phyloP scores from a whole-genome alignment of 1,284 basidiomycete genomes.

The Tremellales sp. region DNA sequence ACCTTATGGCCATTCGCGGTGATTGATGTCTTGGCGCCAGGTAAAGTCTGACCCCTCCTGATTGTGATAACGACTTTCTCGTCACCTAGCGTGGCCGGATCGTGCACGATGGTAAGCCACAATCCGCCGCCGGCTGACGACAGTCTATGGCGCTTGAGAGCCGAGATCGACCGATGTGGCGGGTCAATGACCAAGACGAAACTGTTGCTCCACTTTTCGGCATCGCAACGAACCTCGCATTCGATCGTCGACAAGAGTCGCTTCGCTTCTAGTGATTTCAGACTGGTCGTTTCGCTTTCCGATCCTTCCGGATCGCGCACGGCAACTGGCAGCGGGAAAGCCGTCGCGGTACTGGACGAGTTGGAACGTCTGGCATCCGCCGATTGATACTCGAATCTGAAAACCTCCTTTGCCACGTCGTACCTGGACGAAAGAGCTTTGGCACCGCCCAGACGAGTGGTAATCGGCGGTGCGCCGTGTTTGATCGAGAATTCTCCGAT shows the following conservation, averaged over 20 bases:
- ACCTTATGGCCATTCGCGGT: slow-evolving; percentile 86
- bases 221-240: slow-evolving; percentile 89
- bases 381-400: slow-evolving; percentile 80
- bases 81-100: slow-evolving; percentile 67
- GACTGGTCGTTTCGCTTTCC: slow-evolving; percentile 17
- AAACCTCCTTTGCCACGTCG: slow-evolving; percentile 78
- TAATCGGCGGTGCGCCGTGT: slow-evolving; percentile 84
- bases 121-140: slow-evolving; percentile 85
- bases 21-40: slow-evolving; percentile 64
- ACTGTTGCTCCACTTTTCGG: slow-evolving; percentile 83
- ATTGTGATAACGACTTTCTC: slow-evolving; percentile 70
- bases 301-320: slow-evolving; percentile 15
- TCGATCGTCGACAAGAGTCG: slow-evolving; percentile 57
- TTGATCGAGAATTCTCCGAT: slow-evolving; percentile 94
- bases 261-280: slow-evolving; percentile 17
- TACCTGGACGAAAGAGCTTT: slow-evolving; percentile 70
- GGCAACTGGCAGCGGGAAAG: slow-evolving; percentile 34
- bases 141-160: slow-evolving; percentile 79
- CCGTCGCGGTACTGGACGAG: slow-evolving; percentile 43
- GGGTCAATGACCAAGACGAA: slow-evolving; percentile 92
- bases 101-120: slow-evolving; percentile 94
- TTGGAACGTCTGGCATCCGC: slow-evolving; percentile 56
- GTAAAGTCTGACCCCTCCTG: slow-evolving; percentile 57
- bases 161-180: slow-evolving; percentile 78
- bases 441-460: slow-evolving; percentile 76